Conservation (phyloP, 495 filamentous ascomycete genomes). For the Penicillium mononematosum region DNA sequence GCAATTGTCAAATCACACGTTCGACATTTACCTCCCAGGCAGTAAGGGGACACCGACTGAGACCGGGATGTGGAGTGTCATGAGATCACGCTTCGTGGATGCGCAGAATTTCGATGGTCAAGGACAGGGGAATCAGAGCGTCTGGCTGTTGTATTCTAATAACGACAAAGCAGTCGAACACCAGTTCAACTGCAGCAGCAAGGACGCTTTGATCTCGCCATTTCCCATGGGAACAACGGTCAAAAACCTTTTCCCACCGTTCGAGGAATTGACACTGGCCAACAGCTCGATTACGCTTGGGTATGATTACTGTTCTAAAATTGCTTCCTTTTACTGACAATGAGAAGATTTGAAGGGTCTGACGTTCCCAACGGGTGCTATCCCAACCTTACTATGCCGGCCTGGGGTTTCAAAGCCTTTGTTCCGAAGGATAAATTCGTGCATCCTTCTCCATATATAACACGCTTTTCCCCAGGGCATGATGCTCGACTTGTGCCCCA, state of each 20-base stretch:
- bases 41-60: slow-evolving; percentile 44
- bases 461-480: slow-evolving; percentile 57
- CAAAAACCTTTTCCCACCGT: slow-evolving; percentile 51
- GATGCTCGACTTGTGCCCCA: slow-evolving; percentile 50
- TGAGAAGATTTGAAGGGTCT: slow-evolving; percentile 21
- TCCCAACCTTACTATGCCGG: slow-evolving; percentile 41
- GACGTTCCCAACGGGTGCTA: slow-evolving; percentile 49
- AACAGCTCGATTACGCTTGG: slow-evolving; percentile 3
- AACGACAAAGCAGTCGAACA: slow-evolving; percentile 43
- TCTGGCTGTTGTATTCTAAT: slow-evolving; percentile 52
- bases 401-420: slow-evolving; percentile 57
- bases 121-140: slow-evolving; percentile 44
- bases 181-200: slow-evolving; percentile 40
- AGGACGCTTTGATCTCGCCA: slow-evolving; percentile 41
- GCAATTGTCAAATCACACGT: slow-evolving; percentile 41
- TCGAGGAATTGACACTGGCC: slow-evolving; percentile 42
- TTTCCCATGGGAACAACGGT: slow-evolving; percentile 44
- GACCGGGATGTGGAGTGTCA: slow-evolving; percentile 48
- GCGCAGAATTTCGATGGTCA: slow-evolving; percentile 44
- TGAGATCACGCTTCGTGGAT: slow-evolving; percentile 35
- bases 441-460: slow-evolving; percentile 52
- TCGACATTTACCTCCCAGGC: slow-evolving; percentile 44
- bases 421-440: slow-evolving; percentile 49
- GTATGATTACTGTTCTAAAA: not conserved
- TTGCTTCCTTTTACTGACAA: slow-evolving; percentile 6